Percentiles rank a stretch among this genome's conserved stretches.
phyloP scores from a whole-genome alignment of 2,329 filamentous ascomycete species.

The Beauveria medogensis region DNA sequence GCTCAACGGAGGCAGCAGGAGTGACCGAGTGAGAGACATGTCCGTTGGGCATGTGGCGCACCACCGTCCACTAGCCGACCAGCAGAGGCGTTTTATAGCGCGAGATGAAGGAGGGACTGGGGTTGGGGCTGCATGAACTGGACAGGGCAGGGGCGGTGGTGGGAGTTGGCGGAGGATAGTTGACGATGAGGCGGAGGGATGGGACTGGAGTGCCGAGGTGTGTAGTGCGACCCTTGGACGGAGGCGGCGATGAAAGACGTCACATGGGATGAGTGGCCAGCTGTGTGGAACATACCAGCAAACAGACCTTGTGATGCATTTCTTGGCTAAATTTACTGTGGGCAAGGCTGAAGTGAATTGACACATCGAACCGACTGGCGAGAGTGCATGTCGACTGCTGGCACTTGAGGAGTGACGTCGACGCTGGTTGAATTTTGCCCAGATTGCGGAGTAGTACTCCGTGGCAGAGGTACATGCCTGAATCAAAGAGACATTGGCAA shows the following conservation, averaged over 20 bases:
- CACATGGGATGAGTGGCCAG: neutral
- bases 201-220: neutral
- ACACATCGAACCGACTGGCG: neutral
- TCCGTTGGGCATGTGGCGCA: neutral
- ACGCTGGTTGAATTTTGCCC: neutral
- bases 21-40: neutral
- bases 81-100: neutral
- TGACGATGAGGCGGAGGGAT: neutral
- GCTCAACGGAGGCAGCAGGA: neutral
- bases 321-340: neutral
- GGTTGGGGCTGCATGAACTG: slow-evolving; percentile 1
- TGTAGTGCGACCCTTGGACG: neutral
- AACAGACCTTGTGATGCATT: neutral
- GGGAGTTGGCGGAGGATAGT: neutral
- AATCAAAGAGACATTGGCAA: too few relatives aligned
- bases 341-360: neutral
- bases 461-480: too few relatives aligned
- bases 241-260: neutral
- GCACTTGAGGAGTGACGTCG: too few relatives aligned
- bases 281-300: neutral
- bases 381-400: too few relatives aligned
- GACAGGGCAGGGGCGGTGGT: neutral
- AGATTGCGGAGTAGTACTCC: neutral
- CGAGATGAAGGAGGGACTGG: neutral
- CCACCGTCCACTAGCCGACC: neutral